Evolutionary conservation across 139 green algal species (phyloP).

Genomic region (Chlamydomonas sp.): DNA sequence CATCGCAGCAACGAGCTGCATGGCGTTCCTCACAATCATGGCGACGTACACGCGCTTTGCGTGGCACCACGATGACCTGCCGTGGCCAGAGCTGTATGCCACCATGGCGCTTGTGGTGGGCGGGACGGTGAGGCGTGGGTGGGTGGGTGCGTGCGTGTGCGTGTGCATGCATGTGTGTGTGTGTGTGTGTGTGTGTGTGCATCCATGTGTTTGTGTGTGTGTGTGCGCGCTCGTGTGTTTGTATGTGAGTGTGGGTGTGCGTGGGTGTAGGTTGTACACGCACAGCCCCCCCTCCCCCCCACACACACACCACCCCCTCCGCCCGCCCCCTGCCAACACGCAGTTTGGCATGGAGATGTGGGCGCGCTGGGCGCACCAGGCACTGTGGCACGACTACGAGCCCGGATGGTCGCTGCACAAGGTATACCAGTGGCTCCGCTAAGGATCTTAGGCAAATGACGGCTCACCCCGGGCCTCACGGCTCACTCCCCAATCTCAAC

Average conservation of each 20-base stretch:
- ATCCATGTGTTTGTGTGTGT: no score
- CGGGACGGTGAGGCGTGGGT: conserved; percentile 46
- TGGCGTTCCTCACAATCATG: conserved; percentile 49
- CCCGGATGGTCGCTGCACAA: conserved; percentile 83
- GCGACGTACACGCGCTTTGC: conserved; percentile 71
- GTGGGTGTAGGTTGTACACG: no score
- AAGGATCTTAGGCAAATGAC: no score
- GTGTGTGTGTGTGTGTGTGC: no score
- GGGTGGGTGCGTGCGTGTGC: no score
- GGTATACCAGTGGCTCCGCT: no score
- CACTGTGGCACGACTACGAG: conserved; percentile 86
- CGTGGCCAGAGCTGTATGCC: conserved; percentile 49
- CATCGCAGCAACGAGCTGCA: conserved; percentile 52
- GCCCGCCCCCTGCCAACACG: background rate
- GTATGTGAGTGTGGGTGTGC: no score
- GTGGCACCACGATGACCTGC: conserved; percentile 58
- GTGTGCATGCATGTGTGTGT: background rate
- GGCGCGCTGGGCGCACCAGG: conserved; percentile 83
- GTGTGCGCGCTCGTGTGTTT: conserved; percentile 4
- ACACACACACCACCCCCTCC: no score
- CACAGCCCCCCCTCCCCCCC: no score
- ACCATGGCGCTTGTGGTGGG: conserved; percentile 68
- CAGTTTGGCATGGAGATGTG: conserved; percentile 82
- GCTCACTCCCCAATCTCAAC: no score
- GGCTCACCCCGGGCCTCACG: no score